Conservation (phyloP, 805 yeast genomes). For the Candida saitoana region DNA sequence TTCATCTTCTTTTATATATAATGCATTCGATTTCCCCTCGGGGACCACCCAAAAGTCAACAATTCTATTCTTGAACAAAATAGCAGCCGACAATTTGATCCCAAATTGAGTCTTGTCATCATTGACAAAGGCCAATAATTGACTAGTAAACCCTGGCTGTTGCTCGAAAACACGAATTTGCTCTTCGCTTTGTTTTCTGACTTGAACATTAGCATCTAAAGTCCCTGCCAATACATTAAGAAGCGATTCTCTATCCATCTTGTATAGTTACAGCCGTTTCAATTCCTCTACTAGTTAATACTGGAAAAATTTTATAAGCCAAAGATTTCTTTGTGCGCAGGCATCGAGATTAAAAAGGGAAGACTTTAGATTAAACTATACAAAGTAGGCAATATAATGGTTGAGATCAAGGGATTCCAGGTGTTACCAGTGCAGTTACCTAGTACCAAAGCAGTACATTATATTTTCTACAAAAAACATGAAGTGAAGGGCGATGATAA, state of each 20-base stretch:
- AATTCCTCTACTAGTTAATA: too few relatives aligned
- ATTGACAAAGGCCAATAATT: constrained; percentile 46
- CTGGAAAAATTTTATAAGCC: constrained; percentile 6
- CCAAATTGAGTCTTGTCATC: constrained; percentile 39
- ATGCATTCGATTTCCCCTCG: constrained; percentile 21
- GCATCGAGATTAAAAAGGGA: not conserved
- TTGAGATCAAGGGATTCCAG: constrained; percentile 56
- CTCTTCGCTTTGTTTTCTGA: constrained; percentile 51
- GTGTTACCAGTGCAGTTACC: constrained; percentile 48
- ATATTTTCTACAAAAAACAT: constrained; percentile 65
- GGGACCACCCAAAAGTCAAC: constrained; percentile 35
- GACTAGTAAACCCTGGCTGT: constrained; percentile 55
- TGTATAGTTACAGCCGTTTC: too few relatives aligned
- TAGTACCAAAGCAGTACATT: constrained; percentile 43
- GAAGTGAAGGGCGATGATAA: constrained; percentile 40
- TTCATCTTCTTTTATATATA: constrained; percentile 28
- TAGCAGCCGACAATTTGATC: constrained; percentile 40
- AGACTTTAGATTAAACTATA: too few relatives aligned
- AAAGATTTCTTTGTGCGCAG: not conserved
- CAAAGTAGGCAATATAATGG: constrained; percentile 6
- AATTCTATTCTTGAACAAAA: constrained; percentile 42
- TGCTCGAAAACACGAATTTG: constrained; percentile 49
- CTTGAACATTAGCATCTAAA: constrained; percentile 46
- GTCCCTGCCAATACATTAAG: constrained; percentile 51
- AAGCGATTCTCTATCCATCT: constrained; percentile 49